Conservation (phyloP, 1,284 basidiomycete genomes). For the Pascua sp. region DNA sequence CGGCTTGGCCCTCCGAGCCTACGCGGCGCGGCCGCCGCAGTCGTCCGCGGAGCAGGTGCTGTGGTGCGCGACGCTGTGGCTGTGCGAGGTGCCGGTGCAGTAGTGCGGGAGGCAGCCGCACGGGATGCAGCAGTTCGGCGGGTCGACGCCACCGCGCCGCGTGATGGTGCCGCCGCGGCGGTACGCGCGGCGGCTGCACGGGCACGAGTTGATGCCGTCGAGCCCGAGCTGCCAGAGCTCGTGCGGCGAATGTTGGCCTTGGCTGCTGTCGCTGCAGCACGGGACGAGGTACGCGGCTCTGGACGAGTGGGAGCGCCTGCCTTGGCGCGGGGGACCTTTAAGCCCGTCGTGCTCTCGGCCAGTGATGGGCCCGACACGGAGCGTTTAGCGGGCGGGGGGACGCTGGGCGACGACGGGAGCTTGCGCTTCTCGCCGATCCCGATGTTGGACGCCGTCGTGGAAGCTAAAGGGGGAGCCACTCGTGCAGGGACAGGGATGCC, state of each 20-base stretch:
- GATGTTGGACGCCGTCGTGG: background rate
- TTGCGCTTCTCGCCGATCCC: slow-evolving; percentile 29
- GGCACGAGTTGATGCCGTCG: background rate
- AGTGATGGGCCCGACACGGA: slow-evolving; percentile 23
- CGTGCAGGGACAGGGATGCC: slow-evolving; percentile 7
- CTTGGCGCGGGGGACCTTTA: background rate
- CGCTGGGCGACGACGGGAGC: slow-evolving; percentile 29
- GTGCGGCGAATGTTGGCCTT: background rate
- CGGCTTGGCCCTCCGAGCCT: background rate
- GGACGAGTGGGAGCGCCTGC: background rate
- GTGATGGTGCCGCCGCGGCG: background rate
- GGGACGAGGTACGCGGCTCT: too few relatives aligned
- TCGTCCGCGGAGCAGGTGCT: too few relatives aligned
- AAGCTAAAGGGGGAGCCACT: background rate
- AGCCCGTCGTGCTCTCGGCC: background rate
- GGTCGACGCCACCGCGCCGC: background rate
- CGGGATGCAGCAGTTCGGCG: background rate
- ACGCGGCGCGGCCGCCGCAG: background rate
- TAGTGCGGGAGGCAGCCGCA: background rate
- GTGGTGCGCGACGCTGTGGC: background rate
- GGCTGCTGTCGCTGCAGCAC: slow-evolving; percentile 1
- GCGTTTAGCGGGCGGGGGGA: slow-evolving; percentile 27
- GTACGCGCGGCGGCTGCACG: background rate
- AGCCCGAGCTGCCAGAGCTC: background rate
- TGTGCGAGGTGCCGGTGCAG: background rate